These are phyloP conservation scores for Cytospora piceae DNA, from an alignment of 2,329 filamentous ascomycete species.

Conservation along the genomic window DNA sequence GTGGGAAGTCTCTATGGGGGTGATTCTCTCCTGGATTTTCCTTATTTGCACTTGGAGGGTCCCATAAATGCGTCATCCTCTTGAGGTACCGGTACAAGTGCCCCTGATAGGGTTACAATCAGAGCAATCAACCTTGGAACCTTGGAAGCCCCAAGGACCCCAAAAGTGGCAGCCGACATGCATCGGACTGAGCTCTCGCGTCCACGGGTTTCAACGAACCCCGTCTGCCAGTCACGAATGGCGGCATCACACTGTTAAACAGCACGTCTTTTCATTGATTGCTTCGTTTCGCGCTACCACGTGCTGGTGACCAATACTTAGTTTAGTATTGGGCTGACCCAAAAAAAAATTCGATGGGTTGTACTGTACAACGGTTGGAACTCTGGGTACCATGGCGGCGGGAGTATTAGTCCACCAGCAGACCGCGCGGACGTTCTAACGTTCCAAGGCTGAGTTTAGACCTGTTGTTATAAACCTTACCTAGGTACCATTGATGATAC, in stretches of 20 bases:
- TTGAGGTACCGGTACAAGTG: slow-evolving; percentile 8
- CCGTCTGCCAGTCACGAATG: not conserved
- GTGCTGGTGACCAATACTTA: not conserved
- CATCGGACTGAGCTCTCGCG: not conserved
- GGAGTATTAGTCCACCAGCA: not conserved
- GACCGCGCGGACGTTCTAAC: not conserved
- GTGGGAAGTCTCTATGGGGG: not conserved
- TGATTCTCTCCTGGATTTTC: not conserved
- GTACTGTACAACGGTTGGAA: not conserved
- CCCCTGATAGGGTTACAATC: slow-evolving; percentile 18
- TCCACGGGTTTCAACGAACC: not conserved
- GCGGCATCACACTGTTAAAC: not conserved
- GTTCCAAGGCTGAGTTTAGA: no score
- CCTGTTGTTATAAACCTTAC: not conserved
- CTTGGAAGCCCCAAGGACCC: slow-evolving; percentile 1
- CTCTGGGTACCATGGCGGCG: not conserved
- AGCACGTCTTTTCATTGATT: not conserved
- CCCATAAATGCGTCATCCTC: slow-evolving; percentile 23
- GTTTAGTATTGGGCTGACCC: not conserved
- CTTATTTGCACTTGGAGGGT: slow-evolving; percentile 20
- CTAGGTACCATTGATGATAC: not conserved
- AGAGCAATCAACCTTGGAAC: not conserved
- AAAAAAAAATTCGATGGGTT: not conserved
- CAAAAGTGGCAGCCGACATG: slow-evolving; percentile 23
- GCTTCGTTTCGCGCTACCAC: not conserved